A percentile compares a stretch with the other conserved stretches of the same genome.
Evolutionary conservation across 192 early-diverging fungal genomes (phyloP).

Genomic region (Podochytrium sp.): DNA sequence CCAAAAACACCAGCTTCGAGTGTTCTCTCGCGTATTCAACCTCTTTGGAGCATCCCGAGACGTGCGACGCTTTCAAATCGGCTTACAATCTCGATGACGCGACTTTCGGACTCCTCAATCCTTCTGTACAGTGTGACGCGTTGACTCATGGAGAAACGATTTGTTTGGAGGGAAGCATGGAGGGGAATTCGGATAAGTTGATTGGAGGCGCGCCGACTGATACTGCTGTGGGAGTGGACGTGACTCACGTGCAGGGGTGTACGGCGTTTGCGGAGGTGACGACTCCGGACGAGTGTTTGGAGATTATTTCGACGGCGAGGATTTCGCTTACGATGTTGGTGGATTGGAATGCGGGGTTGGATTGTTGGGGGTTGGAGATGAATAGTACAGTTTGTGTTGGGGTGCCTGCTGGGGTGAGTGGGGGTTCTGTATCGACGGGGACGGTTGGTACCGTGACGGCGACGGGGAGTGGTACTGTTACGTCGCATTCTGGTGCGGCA

Average conservation of each 20-base stretch:
- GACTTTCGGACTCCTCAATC: slow-evolving; percentile 11
- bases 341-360: slow-evolving; percentile 5
- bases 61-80: background rate
- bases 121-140: background rate
- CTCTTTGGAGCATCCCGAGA: background rate
- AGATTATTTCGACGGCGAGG: background rate
- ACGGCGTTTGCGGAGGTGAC: background rate
- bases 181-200: background rate
- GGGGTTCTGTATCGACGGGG: too few species aligned
- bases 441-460: too few species aligned
- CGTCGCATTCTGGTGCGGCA: too few species aligned
- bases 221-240: background rate
- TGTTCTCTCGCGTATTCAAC: slow-evolving; percentile 4
- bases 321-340: slow-evolving; percentile 9
- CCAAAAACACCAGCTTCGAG: background rate
- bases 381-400: slow-evolving; percentile 19
- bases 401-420: background rate
- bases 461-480: too few species aligned
- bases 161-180: slow-evolving; percentile 8
- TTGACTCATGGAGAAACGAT: background rate
- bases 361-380: slow-evolving; percentile 19
- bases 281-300: background rate
- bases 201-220: background rate
- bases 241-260: background rate
- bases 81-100: slow-evolving; percentile 1